phyloP scores from a whole-genome alignment of 2,329 filamentous ascomycete species.

The Phialemonium atrogriseum region DNA sequence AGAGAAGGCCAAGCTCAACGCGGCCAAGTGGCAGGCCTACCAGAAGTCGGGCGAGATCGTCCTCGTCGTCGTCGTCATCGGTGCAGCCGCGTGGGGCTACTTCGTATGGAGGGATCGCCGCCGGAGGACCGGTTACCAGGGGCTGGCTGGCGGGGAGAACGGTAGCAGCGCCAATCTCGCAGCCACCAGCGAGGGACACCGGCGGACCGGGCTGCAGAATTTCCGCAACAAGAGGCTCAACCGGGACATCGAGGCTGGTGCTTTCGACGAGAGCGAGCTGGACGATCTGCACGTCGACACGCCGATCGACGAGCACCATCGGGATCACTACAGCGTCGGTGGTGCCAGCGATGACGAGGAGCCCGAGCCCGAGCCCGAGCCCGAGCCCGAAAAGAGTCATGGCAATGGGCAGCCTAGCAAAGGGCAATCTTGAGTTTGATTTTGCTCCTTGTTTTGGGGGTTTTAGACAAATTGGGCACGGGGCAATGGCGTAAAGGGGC shows the following conservation, averaged over 20 bases:
- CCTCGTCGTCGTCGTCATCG: slow-evolving; percentile 70
- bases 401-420: slow-evolving; percentile 9
- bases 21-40: slow-evolving; percentile 84
- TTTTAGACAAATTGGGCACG: not conserved
- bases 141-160: slow-evolving; percentile 32
- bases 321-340: slow-evolving; percentile 48
- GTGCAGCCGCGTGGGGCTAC: slow-evolving; percentile 67
- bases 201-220: slow-evolving; percentile 31
- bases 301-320: slow-evolving; percentile 30
- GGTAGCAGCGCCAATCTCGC: slow-evolving; percentile 16
- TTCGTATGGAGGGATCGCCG: slow-evolving; percentile 57
- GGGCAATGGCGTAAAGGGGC: not conserved
- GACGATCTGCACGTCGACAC: slow-evolving; percentile 50
- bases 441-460: not conserved
- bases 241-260: slow-evolving; percentile 52
- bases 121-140: slow-evolving; percentile 45
- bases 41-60: slow-evolving; percentile 80
- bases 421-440: not conserved
- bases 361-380: slow-evolving; percentile 23
- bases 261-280: slow-evolving; percentile 59
- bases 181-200: slow-evolving; percentile 8
- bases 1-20: slow-evolving; percentile 64
- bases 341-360: slow-evolving; percentile 52
- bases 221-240: slow-evolving; percentile 37
- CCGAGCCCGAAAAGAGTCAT: slow-evolving; percentile 16